Evolutionary conservation across 1,284 basidiomycete species (phyloP).

Genomic region (Trichosporon ovoides): DNA sequence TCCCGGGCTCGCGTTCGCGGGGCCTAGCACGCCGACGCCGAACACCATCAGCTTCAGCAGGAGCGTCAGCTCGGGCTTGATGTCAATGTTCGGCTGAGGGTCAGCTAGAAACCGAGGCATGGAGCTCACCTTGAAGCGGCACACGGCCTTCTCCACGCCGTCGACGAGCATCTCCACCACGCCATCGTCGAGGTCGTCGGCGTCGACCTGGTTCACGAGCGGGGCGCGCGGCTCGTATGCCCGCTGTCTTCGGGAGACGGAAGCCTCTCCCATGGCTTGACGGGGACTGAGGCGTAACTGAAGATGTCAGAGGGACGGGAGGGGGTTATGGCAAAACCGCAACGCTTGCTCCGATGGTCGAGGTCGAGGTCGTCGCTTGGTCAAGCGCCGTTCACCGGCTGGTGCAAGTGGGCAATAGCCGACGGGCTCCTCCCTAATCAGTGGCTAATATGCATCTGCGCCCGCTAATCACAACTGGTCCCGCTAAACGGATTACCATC

Average conservation of each 20-base stretch:
- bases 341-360: not conserved
- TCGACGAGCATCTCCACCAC: slow-evolving; percentile 76
- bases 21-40: slow-evolving; percentile 78
- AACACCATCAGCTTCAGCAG: slow-evolving; percentile 73
- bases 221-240: slow-evolving; percentile 51
- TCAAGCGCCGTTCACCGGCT: not conserved
- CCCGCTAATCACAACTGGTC: slow-evolving; percentile 7
- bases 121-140: slow-evolving; percentile 61
- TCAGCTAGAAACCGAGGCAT: not conserved
- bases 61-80: slow-evolving; percentile 76
- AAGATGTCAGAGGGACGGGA: not conserved
- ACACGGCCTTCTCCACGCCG: slow-evolving; percentile 72
- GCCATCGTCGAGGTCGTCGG: slow-evolving; percentile 86
- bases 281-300: not conserved
- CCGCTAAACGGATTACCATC: not conserved
- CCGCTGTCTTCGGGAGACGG: not conserved
- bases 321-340: not conserved
- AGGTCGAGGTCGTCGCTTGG: not conserved
- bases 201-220: slow-evolving; percentile 88
- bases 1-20: slow-evolving; percentile 75
- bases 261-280: not conserved
- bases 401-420: slow-evolving; percentile 5
- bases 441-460: not conserved
- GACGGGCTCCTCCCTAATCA: not conserved
- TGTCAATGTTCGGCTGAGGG: slow-evolving; percentile 58